Evolutionary conservation across 371 early-diverging fungal species (phyloP), one percentile per base, ranked within the genome.

Genomic region (Mucor circinelloides): DNA sequence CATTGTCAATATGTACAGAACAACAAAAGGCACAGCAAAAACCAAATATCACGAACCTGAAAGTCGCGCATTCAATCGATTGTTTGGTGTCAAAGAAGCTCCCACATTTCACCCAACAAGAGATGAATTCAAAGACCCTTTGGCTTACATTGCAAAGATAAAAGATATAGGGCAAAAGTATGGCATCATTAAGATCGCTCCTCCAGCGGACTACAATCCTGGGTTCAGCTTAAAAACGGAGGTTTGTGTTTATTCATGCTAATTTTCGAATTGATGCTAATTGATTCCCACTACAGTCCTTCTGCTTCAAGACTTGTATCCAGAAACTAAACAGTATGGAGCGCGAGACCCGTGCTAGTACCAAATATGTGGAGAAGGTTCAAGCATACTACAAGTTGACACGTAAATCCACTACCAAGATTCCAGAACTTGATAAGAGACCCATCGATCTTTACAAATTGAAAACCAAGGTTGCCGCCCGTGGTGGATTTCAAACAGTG

Each of bases 171-270:
- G 91, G 44, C 94, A 95, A 75, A 67, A 85, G 65, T 88, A 87
- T 34, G 99, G 99, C 25, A 91, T 97, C 66, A 88, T 92, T 70
- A 98, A 98, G 79, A 92, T 98, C 67, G 87, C 96, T 36, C 99
- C 99, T 50, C 98, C 99, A 10, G 70, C 68, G 25, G 86, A 84
- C 21, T 98, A 95, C 89, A 85, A 85, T 34, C 94, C 96, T 57
- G 86, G 85, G 9, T 97, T 97, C 80, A 79, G 90, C 27, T 76
- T 97, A 50, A 94, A 97, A 64, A 90, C 92, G 36, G 84, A 93
- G 89, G 96, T 94, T 59, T 59, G 40, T 38, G 36, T 3, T 23
- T 17, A 56, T 48, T 63, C 23, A 38, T 19, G 34, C 31, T 44
- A n/a, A 7, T 7, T 44, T n/a, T 44, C 4, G 12, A 36, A 44